Conservation (phyloP, 108 stramenopile genomes). For the Cyclostephanos tholiformis region DNA sequence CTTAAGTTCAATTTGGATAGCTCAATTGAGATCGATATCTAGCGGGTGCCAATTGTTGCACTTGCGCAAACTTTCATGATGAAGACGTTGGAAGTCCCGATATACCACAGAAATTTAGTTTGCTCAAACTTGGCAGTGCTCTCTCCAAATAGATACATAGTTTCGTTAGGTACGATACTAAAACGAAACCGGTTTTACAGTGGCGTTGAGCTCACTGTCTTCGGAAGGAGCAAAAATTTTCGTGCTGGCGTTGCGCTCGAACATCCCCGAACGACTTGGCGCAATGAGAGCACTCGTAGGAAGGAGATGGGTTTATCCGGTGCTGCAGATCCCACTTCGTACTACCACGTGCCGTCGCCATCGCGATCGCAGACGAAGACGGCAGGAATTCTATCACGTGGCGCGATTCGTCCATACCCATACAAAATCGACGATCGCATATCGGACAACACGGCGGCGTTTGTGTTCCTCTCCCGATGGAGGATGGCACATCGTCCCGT, state of each 20-base stretch:
- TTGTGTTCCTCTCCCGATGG: not conserved
- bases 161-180: no score
- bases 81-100: no score
- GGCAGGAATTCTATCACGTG: slow-evolving; percentile 37
- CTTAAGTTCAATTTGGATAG: no score
- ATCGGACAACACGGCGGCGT: slow-evolving; percentile 24
- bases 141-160: no score
- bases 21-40: no score
- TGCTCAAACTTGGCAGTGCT: no score
- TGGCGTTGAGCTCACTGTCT: not conserved
- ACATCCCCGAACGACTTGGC: slow-evolving; percentile 18
- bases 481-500: not conserved
- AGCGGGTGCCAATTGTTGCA: no score
- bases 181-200: no score
- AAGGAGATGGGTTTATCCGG: not conserved
- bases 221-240: slow-evolving; percentile 32
- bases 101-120: not conserved
- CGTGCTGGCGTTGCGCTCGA: slow-evolving; percentile 27
- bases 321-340: not conserved
- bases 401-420: slow-evolving; percentile 2
- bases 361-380: not conserved
- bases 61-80: no score
- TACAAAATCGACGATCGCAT: slow-evolving; percentile 10
- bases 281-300: slow-evolving; percentile 23
- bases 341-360: not conserved